phyloP scores from a whole-genome alignment of 768 basidiomycete species.

The Suillus cothurnatus region DNA sequence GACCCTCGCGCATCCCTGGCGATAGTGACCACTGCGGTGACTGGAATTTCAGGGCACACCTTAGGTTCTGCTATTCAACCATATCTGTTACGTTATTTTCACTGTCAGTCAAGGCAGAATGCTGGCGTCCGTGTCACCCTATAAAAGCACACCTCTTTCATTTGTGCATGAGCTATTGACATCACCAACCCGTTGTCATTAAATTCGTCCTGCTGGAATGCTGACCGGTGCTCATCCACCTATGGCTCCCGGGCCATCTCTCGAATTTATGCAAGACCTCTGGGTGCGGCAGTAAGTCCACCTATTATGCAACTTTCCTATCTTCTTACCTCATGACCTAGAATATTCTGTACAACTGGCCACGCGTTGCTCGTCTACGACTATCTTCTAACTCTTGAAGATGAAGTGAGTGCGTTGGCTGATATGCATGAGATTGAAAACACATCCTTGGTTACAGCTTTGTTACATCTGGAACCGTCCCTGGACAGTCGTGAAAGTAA shows the following conservation, averaged over 20 bases:
- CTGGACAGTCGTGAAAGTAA: conserved; percentile 14
- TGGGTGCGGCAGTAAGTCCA: conserved; percentile 8
- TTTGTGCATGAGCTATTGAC: not conserved
- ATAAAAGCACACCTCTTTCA: not conserved
- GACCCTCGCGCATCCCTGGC: not conserved
- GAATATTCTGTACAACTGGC: conserved; percentile 12
- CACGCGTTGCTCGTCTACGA: conserved; percentile 18
- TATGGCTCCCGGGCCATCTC: conserved; percentile 7
- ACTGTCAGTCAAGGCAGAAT: not conserved
- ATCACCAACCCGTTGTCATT: not conserved
- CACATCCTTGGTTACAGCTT: conserved; percentile 5
- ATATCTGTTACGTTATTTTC: not conserved
- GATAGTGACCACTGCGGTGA: not conserved
- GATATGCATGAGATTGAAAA: not conserved
- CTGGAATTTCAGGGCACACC: not conserved
- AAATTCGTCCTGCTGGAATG: not conserved
- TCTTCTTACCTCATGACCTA: not conserved
- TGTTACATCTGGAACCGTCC: conserved; percentile 19
- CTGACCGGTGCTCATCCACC: not conserved
- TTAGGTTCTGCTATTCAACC: not conserved
- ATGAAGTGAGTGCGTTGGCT: conserved; percentile 14
- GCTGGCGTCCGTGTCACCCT: not conserved
- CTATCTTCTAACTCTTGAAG: conserved; percentile 16
- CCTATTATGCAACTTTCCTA: not conserved
- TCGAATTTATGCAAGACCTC: conserved; percentile 3